Base-by-base conservation (phyloP, 345 rosid species). In the Citrus sinensis region DNA sequence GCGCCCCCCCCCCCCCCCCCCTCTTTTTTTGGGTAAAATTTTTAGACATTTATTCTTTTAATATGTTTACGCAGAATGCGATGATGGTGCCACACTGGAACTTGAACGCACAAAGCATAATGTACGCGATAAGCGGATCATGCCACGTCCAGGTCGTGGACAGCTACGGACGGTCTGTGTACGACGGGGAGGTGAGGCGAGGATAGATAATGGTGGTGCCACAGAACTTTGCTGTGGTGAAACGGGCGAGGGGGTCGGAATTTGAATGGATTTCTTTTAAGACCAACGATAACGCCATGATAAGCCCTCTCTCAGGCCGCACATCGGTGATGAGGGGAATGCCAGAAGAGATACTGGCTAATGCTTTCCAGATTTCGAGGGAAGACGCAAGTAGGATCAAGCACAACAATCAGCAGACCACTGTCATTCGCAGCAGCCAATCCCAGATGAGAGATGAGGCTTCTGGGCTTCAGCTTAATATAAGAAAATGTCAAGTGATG, bases 261-360 rank as follows among this genome's bases (percentile, higher is more conserved):
- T 90, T 90, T 64, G 94, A 93, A 35, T 91, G 92, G 88, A 68
- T 92, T 17, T 51, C 90, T 7, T 91, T 95, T 86, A 90, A 86
- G 86, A 95, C 98, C 51, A 87, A 86, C 60, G 91, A 82, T 71
- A 81, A 84, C 19, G 91, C 93, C 35, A 80, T 80, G 82, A 66
- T 77, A 39, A 83, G 73, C 76, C 82, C 88, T 0, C 74, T 93
- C 1, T 88, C 92, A 0, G 98, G 98, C 5, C 68, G 66, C 27
- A 88, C 89, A 76, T 93, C 92, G 0, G 86, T 78, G 51, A 10
- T 92, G 27, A 65, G 91, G 54, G 92, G 83, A 5, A 71, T 95
- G 67, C 98, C 95, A 0, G 67, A 58, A 19, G 93, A 87, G 61
- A 90, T 95, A 5, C 37, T 92, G 2, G 89, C 90, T 49, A 87